phyloP scores from a whole-genome alignment of 176 grass and related monocot genomes.

The barley (Hordeum vulgare) region MorexV3_pseudomolecules_assembly NC_058523.1:560993499-560993998 shows the following conservation, averaged over 20 bases:
- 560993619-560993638: too few species aligned
- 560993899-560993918: neutral
- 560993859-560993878: neutral
- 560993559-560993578: neutral
- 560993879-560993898: neutral
- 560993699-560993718: neutral
- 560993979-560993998: neutral
- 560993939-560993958: conserved; percentile 8
- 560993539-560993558: neutral
- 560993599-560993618: too few species aligned
- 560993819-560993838: conserved; percentile 9
- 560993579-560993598: too few species aligned
- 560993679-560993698: neutral
- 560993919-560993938: neutral
- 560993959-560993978: neutral
- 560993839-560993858: neutral
- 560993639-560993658: neutral
- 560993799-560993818: neutral
- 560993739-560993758: neutral
- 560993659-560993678: neutral
- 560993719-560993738: neutral
- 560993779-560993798: neutral
- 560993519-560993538: neutral
- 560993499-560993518: neutral
- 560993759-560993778: neutral